Base-by-base conservation (phyloP, 208 protist genomes). In the Herpetomonas tarakana region DNA sequence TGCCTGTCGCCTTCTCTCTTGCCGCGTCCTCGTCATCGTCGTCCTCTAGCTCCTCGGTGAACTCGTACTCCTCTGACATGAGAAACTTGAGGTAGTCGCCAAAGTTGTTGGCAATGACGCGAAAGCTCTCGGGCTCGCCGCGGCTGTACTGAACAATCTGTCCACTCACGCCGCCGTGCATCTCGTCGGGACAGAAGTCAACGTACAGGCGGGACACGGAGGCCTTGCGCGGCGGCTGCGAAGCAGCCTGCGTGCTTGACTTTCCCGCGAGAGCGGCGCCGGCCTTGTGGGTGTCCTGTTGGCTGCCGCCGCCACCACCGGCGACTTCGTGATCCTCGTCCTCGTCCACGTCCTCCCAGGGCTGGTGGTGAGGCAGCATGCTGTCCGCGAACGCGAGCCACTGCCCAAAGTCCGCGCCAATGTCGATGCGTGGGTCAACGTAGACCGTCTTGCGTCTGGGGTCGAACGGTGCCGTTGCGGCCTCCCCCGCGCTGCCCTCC, bases 1-100 rank as follows among this genome's bases (percentile, higher is more conserved):
- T n/a, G n/a, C n/a, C n/a, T n/a, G n/a, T n/a, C n/a, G n/a, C n/a
- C n/a, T n/a, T n/a, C n/a, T n/a, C n/a, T n/a, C n/a, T n/a, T n/a
- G n/a, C n/a, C n/a, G n/a, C n/a, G n/a, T n/a, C n/a, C 12, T 81
- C 78, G 19, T 76, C 78, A n/a, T 83, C 80, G 29, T 81, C 80
- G 47, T 75, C 70, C 28, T 81, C 77, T 16, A 81, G 58, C 50
- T 84, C 65, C 62, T 84, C 74, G 12, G 72, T 88, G 51, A 88
- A 88, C 44, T 75, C 74, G 62, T 73, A 84, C 65, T 88, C 81
- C 35, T 82, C 70, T 0, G 50, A 35, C 64, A 88, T 88, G 39
- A 84, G 54, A 28, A 67, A 57, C 51, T 78, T 76, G 21, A 88
- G 52, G 54, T 88, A 88, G 18, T 67, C 66, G n/a, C 74, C 74